These are phyloP conservation scores for Colletotrichum tropicale DNA, from an alignment of 2,329 filamentous ascomycete species.

Conservation along the genomic window DNA sequence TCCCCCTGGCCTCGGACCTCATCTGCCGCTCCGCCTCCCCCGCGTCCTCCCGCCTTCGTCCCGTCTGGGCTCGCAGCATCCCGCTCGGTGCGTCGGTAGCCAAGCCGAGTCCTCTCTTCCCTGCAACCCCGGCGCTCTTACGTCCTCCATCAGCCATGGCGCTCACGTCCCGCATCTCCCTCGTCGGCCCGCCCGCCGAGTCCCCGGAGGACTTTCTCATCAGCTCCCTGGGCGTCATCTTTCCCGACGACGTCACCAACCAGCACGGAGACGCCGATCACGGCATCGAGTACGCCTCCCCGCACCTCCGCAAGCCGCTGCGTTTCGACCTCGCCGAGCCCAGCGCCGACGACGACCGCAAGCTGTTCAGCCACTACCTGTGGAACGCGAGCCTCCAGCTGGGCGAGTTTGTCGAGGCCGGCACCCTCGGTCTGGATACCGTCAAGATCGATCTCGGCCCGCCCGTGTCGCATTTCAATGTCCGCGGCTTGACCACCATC, in stretches of 20 bases:
- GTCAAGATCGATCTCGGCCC: conserved; percentile 8
- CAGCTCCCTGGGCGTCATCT: conserved; percentile 65
- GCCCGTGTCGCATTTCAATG: conserved; percentile 40
- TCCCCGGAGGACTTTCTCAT: conserved; percentile 66
- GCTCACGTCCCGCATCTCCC: conserved; percentile 49
- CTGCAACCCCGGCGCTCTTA: not conserved
- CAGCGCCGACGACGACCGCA: conserved; percentile 55
- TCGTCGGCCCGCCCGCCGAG: conserved; percentile 37
- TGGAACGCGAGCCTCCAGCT: conserved; percentile 70
- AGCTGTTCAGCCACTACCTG: conserved; percentile 73
- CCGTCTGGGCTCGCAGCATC: not conserved
- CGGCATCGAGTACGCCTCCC: conserved; percentile 63
- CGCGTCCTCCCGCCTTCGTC: not conserved
- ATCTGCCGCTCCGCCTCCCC: not conserved
- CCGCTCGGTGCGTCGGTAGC: not conserved
- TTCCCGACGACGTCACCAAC: conserved; percentile 70
- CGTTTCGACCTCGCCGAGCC: conserved; percentile 52
- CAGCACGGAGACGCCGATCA: conserved; percentile 68
- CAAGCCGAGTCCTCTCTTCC: not conserved
- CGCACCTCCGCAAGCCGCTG: conserved; percentile 49
- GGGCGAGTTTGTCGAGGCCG: conserved; percentile 60
- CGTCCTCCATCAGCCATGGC: conserved; percentile 35
- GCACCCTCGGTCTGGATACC: conserved; percentile 35
- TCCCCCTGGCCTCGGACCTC: not conserved
- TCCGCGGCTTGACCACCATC: conserved; percentile 57